Evolutionary conservation across 495 filamentous ascomycete genomes (phyloP).

Genomic region (Geopyxis carbonaria): DNA sequence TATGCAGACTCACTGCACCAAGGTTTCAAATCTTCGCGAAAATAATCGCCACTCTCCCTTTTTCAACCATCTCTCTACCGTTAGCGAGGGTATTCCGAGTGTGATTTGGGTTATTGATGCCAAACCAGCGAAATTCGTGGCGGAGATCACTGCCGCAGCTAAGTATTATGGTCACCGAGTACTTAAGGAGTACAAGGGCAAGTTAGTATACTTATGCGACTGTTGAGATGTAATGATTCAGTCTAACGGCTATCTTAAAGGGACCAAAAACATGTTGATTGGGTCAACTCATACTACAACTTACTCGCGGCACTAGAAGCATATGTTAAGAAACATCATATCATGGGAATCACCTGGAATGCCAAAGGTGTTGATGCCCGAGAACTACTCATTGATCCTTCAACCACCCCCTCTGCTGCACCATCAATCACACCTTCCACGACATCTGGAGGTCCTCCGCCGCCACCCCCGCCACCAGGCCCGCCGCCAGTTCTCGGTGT

Average conservation of each 20-base stretch:
- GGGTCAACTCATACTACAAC: slow-evolving; percentile 72
- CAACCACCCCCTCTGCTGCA: slow-evolving; percentile 40
- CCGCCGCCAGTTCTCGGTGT: slow-evolving; percentile 26
- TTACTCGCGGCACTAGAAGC: slow-evolving; percentile 63
- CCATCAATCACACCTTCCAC: slow-evolving; percentile 33
- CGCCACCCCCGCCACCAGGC: slow-evolving; percentile 59
- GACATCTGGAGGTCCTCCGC: slow-evolving; percentile 35
- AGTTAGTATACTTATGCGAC: slow-evolving; percentile 39
- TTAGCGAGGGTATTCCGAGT: slow-evolving; percentile 74
- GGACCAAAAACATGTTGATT: slow-evolving; percentile 63
- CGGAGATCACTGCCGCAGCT: slow-evolving; percentile 57
- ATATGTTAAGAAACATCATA: slow-evolving; percentile 67
- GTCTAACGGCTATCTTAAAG: too few species aligned
- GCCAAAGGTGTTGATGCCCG: slow-evolving; percentile 55
- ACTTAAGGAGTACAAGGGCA: slow-evolving; percentile 74
- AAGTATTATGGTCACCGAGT: slow-evolving; percentile 88
- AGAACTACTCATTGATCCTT: slow-evolving; percentile 43
- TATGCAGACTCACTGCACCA: slow-evolving; percentile 59
- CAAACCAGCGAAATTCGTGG: slow-evolving; percentile 67
- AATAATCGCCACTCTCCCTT: slow-evolving; percentile 51
- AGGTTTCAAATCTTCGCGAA: slow-evolving; percentile 61
- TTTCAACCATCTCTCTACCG: slow-evolving; percentile 63
- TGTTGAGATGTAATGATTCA: too few species aligned
- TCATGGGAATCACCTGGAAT: slow-evolving; percentile 75
- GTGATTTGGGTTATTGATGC: slow-evolving; percentile 69